Conservation (phyloP, 306 rosid genomes). For the Quercus ilex region DNA sequence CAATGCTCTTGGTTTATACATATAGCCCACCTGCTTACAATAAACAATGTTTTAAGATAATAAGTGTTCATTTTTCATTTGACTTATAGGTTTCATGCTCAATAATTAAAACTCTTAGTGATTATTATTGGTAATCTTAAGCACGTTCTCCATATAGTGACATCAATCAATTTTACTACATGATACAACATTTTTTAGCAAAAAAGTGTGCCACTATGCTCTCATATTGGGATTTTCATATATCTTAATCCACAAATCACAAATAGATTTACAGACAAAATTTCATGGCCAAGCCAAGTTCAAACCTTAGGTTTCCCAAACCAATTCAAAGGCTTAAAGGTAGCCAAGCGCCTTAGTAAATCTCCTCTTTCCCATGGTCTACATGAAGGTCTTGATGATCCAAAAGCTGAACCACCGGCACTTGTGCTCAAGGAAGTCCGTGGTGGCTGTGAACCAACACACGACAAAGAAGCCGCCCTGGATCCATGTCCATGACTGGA, state of each 20-base stretch:
- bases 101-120: too few species aligned
- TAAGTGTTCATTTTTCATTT: not conserved
- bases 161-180: not conserved
- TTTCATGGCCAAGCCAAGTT: conserved; percentile 15
- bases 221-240: not conserved
- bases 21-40: not conserved
- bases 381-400: conserved; percentile 76
- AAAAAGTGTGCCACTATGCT: not conserved
- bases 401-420: conserved; percentile 78
- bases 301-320: conserved; percentile 90
- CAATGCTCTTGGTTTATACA: not conserved
- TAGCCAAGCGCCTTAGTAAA: conserved; percentile 90
- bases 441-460: conserved; percentile 93
- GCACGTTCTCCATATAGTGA: not conserved
- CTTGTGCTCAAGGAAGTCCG: conserved; percentile 81
- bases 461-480: conserved; percentile 91
- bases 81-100: too few species aligned
- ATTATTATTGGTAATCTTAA: too few species aligned
- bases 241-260: not conserved
- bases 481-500: conserved; percentile 86
- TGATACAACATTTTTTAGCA: too few species aligned
- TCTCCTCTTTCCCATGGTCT: conserved; percentile 99
- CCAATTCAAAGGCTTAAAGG: conserved; percentile 85
- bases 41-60: not conserved
- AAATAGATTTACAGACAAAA: not conserved